These are phyloP conservation scores for Globisporangium ultimum DNA, from an alignment of 352 stramenopile species.

Conservation along the genomic window DNA sequence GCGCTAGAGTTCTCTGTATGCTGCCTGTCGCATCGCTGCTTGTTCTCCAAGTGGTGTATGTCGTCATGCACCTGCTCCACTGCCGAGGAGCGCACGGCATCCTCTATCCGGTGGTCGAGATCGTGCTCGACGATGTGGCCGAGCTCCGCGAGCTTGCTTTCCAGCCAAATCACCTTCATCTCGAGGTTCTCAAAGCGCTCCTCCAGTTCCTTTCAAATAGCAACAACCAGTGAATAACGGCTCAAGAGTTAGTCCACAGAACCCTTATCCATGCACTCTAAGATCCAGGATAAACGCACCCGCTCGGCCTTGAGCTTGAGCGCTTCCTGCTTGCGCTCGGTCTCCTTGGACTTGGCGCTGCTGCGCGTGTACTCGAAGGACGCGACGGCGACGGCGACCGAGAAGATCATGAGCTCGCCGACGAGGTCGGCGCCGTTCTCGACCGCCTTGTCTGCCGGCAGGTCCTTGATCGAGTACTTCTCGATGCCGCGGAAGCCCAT, in stretches of 20 bases:
- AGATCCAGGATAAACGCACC: slow-evolving; percentile 4
- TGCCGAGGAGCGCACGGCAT: slow-evolving; percentile 12
- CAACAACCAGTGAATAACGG: background rate
- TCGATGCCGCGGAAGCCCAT: slow-evolving; percentile 77
- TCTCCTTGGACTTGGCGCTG: slow-evolving; percentile 52
- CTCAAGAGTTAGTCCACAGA: background rate
- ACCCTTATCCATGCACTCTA: no score
- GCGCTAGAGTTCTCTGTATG: slow-evolving; percentile 11
- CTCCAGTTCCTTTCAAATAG: slow-evolving; percentile 26
- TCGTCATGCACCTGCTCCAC: slow-evolving; percentile 8
- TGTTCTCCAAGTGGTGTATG: slow-evolving; percentile 10
- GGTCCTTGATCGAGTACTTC: slow-evolving; percentile 76
- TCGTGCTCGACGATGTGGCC: slow-evolving; percentile 32
- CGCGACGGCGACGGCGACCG: slow-evolving; percentile 60
- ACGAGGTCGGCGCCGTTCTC: slow-evolving; percentile 77
- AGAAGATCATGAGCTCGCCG: slow-evolving; percentile 79
- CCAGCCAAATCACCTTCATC: slow-evolving; percentile 41
- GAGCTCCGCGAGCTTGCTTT: slow-evolving; percentile 33
- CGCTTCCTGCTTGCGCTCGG: slow-evolving; percentile 57
- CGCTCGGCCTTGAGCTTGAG: slow-evolving; percentile 38
- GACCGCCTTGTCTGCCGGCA: slow-evolving; percentile 67
- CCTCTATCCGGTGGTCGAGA: slow-evolving; percentile 11
- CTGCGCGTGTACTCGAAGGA: slow-evolving; percentile 78
- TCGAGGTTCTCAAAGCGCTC: slow-evolving; percentile 51
- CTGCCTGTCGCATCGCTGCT: slow-evolving; percentile 7